Base-by-base conservation (phyloP, 1,284 basidiomycete genomes). In the Moesziomyces sp. region DNA sequence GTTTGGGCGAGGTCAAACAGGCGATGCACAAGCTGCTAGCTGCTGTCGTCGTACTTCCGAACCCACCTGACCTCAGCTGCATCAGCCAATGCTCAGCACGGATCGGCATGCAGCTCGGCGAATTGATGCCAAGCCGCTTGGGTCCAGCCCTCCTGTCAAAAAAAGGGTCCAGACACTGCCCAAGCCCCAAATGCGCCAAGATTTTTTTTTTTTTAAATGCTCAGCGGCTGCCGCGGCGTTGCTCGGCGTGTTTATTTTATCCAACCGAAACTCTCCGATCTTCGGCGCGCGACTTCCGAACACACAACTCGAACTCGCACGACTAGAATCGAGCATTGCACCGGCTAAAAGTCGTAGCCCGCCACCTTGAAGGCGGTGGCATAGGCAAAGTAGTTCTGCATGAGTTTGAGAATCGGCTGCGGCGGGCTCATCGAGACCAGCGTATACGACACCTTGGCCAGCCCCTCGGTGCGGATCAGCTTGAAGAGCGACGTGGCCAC, bases 391-490 rank as follows among this genome's bases (percentile, higher is more conserved):
- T 75, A 75, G 42, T 75, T 70, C 46, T 74, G 66, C 66, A 69
- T 80, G 49, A 81, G 58, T 42, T 64, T 53, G 30, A 79, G 64
- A 30, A 80, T 77, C 28, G 73, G 60, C 38, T 61, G 58, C 1
- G 76, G 81, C 5, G 83, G 81, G 24, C 77, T 71, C 92, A 97
- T 96, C 81, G 93, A 96, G 55, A 97, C 86, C 26, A 99, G 86
- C 11, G 94, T 96, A 83, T 95, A 97, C 53, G 91, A 89, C 64
- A 98, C 94, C 86, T 99, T 99, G 57, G 90, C 91, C 74, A 95
- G 91, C 0, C 97, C 97, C 77, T 98, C 94, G n/a, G 92, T 89
- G 82, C 91, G 90, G 16, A 95, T 94, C 18, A 99, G 87, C 85
- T 94, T 94, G 89, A 93, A 98, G 79, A 98, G 89, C 62, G 91